Evolutionary conservation across 192 early-diverging fungal species (phyloP).

Genomic region (Mycoemilia scoparia): DNA sequence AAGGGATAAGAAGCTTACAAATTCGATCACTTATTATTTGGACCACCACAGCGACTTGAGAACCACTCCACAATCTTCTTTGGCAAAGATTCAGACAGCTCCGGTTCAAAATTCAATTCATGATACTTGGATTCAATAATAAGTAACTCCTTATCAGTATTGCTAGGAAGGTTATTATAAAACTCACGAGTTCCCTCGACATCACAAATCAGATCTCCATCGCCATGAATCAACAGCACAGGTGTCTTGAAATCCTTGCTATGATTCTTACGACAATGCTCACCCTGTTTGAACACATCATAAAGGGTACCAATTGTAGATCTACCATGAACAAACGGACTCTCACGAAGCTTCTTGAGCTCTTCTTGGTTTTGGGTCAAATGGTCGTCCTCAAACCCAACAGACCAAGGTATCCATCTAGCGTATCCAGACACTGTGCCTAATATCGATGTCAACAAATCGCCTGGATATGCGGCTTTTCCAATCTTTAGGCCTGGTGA

Average conservation of each 20-base stretch:
- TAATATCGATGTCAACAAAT: constrained; percentile 6
- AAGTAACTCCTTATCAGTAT: constrained; percentile 20
- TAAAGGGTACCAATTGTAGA: constrained; percentile 16
- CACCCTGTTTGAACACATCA: constrained; percentile 11
- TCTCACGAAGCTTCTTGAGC: constrained; percentile 10
- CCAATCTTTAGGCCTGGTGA: constrained; percentile 17
- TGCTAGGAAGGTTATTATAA: constrained; percentile 10
- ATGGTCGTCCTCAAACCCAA: constrained; percentile 13
- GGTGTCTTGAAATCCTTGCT: constrained; percentile 11
- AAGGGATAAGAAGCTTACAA: too few relatives aligned
- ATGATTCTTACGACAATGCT: constrained; percentile 5
- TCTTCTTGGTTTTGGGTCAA: constrained; percentile 20
- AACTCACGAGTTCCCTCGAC: constrained; percentile 11
- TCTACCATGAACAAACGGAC: constrained; percentile 10
- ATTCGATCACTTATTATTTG: too few relatives aligned
- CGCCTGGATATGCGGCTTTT: constrained; percentile 9
- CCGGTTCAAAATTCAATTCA: constrained; percentile 26
- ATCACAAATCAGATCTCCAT: constrained; percentile 22
- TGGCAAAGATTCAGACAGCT: too few relatives aligned
- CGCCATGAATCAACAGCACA: constrained; percentile 21
- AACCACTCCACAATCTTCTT: too few relatives aligned
- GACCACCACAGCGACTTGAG: too few relatives aligned
- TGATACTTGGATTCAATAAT: constrained; percentile 22
- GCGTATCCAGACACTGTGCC: constrained; percentile 11
- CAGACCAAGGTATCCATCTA: constrained; percentile 15